Conservation (phyloP, 1,139 yeast genomes). For the Candida tropicalis region DNA sequence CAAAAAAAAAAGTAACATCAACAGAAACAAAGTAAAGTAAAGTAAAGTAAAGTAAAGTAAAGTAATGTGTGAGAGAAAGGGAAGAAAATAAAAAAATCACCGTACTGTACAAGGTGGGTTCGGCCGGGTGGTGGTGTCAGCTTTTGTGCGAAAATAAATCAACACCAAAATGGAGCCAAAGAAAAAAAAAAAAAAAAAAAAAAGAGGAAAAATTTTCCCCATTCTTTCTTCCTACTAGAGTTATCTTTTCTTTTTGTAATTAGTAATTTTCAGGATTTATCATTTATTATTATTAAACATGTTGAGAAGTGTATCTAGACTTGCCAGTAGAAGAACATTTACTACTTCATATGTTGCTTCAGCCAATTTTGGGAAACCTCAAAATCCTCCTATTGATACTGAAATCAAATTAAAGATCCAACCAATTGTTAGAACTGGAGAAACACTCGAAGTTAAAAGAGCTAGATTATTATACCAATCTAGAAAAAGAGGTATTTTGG, state of each 20-base stretch:
- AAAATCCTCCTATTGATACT: conserved; percentile 36
- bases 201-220: conserved; percentile 5
- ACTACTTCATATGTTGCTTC: conserved; percentile 17
- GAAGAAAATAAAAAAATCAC: not conserved
- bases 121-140: too few species aligned
- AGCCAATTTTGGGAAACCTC: conserved; percentile 47
- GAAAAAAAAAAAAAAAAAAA: not conserved
- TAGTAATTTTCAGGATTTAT: too few species aligned
- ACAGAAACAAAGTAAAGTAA: not conserved
- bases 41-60: not conserved
- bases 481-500: conserved; percentile 93
- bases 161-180: not conserved
- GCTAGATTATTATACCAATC: conserved; percentile 90
- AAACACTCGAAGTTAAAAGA: conserved; percentile 72
- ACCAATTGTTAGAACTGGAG: conserved; percentile 77
- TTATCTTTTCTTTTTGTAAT: too few species aligned
- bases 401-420: conserved; percentile 55
- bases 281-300: not conserved
- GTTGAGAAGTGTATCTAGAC: not conserved
- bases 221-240: not conserved
- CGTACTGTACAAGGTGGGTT: too few species aligned
- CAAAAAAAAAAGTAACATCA: not conserved
- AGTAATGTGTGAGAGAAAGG: not conserved
- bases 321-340: conserved; percentile 14
- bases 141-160: too few species aligned